Conservation (phyloP, 345 rosid genomes). For the Theobroma cacao region DNA sequence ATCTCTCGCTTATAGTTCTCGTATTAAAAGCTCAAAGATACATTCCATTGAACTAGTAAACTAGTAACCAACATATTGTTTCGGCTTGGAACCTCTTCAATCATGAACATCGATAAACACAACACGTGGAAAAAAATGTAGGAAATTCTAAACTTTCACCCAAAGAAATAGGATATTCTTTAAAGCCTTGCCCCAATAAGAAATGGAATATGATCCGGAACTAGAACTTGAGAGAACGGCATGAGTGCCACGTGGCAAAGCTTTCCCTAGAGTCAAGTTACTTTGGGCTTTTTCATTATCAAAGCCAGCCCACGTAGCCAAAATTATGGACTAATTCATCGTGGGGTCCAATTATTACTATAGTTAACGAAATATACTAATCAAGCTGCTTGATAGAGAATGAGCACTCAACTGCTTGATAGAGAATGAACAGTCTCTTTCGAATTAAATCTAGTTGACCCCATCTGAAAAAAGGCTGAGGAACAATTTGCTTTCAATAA, state of each 20-base stretch:
- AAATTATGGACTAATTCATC: not conserved
- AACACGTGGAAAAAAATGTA: not conserved
- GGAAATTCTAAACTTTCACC: not conserved
- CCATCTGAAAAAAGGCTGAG: not conserved
- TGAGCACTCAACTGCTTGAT: too few species aligned
- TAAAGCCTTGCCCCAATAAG: not conserved
- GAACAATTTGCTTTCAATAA: not conserved
- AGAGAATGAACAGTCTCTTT: too few species aligned
- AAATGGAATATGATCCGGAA: not conserved
- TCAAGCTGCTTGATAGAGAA: too few species aligned
- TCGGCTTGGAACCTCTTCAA: not conserved
- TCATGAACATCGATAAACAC: not conserved
- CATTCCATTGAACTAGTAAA: not conserved
- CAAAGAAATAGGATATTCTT: not conserved
- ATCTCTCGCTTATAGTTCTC: not conserved
- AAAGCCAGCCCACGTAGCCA: not conserved
- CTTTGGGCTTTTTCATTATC: not conserved
- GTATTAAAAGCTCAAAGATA: not conserved
- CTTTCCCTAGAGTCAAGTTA: not conserved
- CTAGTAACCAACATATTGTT: not conserved
- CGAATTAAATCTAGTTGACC: not conserved
- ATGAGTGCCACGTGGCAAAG: not conserved
- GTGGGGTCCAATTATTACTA: not conserved
- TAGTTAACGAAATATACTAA: not conserved
- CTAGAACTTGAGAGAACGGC: not conserved